Evolutionary conservation across 1,284 basidiomycete species (phyloP).

Genomic region (Mycosarcoma mackinlayi): DNA sequence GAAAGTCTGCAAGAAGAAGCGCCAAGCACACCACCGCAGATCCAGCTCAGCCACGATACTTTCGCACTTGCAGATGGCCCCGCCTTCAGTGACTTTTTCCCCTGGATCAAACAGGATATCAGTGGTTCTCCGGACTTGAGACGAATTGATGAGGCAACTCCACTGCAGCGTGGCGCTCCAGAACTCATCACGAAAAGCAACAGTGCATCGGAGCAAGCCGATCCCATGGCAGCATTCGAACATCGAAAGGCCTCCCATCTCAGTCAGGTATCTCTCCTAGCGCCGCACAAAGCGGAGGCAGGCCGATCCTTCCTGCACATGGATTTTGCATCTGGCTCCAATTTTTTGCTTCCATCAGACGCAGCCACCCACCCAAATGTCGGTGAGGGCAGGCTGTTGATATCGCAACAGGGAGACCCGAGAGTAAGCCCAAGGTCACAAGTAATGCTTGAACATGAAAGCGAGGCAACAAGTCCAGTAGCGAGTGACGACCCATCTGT

Average conservation of each 20-base stretch:
- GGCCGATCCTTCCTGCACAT: not conserved
- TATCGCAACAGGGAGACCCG: too few species aligned
- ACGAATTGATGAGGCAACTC: not conserved
- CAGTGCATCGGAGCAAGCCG: not conserved
- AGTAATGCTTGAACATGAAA: too few species aligned
- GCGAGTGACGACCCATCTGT: too few species aligned
- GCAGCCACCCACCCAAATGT: too few species aligned
- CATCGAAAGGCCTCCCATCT: constrained; percentile 6
- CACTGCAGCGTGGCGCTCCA: too few species aligned
- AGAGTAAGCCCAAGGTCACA: too few species aligned
- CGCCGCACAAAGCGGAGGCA: not conserved
- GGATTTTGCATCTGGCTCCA: too few species aligned
- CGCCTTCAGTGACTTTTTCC: constrained; percentile 25
- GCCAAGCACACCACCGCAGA: constrained; percentile 25
- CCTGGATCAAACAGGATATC: constrained; percentile 25
- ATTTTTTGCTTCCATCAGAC: too few species aligned
- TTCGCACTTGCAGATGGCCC: not conserved
- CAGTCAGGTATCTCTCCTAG: not conserved
- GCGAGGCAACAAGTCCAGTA: too few species aligned
- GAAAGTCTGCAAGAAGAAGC: constrained; percentile 2
- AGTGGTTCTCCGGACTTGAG: not conserved
- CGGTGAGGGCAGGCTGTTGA: too few species aligned
- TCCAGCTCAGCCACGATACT: constrained; percentile 6
- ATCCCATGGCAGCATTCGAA: constrained; percentile 8
- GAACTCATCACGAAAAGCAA: not conserved